Conservation (phyloP, 2,329 filamentous ascomycete genomes). For the Scytalidium sp. region DNA sequence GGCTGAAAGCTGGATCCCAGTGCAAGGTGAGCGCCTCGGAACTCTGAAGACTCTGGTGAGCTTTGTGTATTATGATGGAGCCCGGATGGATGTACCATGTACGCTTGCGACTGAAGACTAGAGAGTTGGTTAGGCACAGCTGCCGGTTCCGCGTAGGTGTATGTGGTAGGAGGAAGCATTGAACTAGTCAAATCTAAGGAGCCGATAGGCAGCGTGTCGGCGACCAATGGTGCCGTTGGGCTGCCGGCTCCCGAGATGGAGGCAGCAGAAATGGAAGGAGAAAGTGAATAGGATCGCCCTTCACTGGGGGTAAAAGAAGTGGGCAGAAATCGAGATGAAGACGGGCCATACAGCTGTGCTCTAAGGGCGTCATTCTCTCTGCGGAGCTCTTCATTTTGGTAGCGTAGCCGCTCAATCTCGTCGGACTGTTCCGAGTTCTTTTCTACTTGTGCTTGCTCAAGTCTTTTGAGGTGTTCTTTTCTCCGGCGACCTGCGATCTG, state of each 20-base stretch:
- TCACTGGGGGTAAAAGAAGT: slow-evolving; percentile 16
- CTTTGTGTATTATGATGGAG: slow-evolving; percentile 32
- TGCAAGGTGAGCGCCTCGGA: slow-evolving; percentile 28
- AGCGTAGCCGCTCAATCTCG: slow-evolving; percentile 37
- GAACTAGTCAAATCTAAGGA: slow-evolving; percentile 28
- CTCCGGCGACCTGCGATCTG: slow-evolving; percentile 33
- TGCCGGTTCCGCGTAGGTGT: slow-evolving; percentile 26
- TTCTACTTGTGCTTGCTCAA: slow-evolving; percentile 38
- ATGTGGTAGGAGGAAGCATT: slow-evolving; percentile 25
- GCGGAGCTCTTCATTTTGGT: slow-evolving; percentile 35
- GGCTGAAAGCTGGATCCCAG: slow-evolving; percentile 31
- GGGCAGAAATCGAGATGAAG: slow-evolving; percentile 19
- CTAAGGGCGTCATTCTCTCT: slow-evolving; percentile 37
- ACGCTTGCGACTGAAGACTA: slow-evolving; percentile 23
- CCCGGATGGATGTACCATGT: slow-evolving; percentile 31
- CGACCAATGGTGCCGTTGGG: slow-evolving; percentile 23
- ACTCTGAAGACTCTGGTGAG: slow-evolving; percentile 33
- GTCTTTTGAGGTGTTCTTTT: slow-evolving; percentile 40
- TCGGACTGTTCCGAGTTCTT: slow-evolving; percentile 35
- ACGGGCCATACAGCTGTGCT: slow-evolving; percentile 31
- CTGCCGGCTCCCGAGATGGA: slow-evolving; percentile 27
- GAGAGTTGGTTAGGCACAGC: slow-evolving; percentile 18
- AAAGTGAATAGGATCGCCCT: slow-evolving; percentile 27
- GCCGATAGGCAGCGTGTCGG: slow-evolving; percentile 28
- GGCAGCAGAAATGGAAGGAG: slow-evolving; percentile 28